Conservation (phyloP, 257 asterid species). For the Petrea volubilis region DNA sequence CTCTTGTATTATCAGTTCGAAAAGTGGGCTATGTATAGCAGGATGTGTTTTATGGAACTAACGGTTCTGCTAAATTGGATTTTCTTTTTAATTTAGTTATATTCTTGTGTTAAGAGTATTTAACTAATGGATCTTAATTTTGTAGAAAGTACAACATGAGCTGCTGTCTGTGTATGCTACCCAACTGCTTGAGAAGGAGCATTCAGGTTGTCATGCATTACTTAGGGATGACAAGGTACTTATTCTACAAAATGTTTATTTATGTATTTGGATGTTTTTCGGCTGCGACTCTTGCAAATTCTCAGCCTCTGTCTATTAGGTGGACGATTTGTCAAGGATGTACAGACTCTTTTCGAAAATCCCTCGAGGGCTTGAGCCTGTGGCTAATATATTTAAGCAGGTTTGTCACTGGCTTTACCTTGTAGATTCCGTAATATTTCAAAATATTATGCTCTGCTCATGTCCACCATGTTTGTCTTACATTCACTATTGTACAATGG, state of each 20-base stretch:
- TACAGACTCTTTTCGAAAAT: constrained; percentile 58
- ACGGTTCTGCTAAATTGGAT: background rate
- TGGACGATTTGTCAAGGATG: constrained; percentile 64
- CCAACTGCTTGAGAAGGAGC: constrained; percentile 82
- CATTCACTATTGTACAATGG: constrained; percentile 14
- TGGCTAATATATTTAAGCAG: constrained; percentile 78
- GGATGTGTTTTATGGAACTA: background rate
- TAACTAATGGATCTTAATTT: background rate
- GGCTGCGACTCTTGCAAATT: constrained; percentile 9
- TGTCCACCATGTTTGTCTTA: background rate
- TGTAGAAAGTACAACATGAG: constrained; percentile 63
- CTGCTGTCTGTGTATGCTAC: constrained; percentile 56
- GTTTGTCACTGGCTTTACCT: constrained; percentile 38
- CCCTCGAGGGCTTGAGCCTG: constrained; percentile 62
- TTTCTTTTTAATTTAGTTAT: background rate
- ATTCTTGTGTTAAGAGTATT: background rate
- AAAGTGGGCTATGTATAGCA: background rate
- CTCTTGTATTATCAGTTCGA: constrained; percentile 23
- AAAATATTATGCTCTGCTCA: constrained; percentile 6
- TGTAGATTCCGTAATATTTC: background rate
- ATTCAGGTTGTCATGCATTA: constrained; percentile 93
- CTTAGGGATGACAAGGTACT: constrained; percentile 89
- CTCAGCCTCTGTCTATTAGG: constrained; percentile 29
- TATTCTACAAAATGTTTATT: background rate
- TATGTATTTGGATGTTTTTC: background rate